Evolutionary conservation across 1,284 basidiomycete genomes (phyloP), one percentile per base, ranked within the genome.

Genomic region (Moniliella sp.): DNA sequence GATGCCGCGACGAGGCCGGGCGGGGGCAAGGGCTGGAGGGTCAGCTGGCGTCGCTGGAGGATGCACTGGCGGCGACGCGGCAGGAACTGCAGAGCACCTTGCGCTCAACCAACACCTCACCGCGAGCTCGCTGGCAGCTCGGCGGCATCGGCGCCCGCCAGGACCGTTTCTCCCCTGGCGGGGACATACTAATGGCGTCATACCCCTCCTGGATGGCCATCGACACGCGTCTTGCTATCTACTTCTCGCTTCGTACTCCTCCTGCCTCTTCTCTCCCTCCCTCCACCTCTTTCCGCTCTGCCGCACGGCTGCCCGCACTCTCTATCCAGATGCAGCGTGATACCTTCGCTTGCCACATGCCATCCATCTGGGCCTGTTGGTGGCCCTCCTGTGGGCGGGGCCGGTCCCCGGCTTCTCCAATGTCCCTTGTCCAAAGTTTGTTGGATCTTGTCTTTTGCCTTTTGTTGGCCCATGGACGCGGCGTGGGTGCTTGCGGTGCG

Each of bases 81-180:
- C 30, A 35, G 19, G 45, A 50, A 25, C 33, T 48, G 16, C 27
- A 49, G 25, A 41, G 46, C 33, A 50, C 43, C 33, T 46, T 19
- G 35, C 39, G 30, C 42, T 42, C 31, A 48, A 50, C 32, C 34
- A 47, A 29, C 40, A 47, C 31, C 35, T 52, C 7, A 36, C n/a
- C 8, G 8, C n/a, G 21, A 23, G 21, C 21, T 23, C 21, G 37
- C 19, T 25, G 26, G 10, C 13, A 10, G 27, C 25, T 13, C 26
- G 26, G 28, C 13, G 18, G 11, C 30, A 31, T 37, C 31, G 25
- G 31, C 34, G 36, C 37, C 32, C 23, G 31, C 28, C 30, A 18
- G 27, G 16, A 15, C 18, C 29, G 25, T 9, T 18, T 25, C 18
- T 18, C 13, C 23, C 18, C 21, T 27, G 29, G 15, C n/a, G 10